Evolutionary conservation across 148 eudicot genomes (phyloP).

Genomic region (Cornus controversa): DNA sequence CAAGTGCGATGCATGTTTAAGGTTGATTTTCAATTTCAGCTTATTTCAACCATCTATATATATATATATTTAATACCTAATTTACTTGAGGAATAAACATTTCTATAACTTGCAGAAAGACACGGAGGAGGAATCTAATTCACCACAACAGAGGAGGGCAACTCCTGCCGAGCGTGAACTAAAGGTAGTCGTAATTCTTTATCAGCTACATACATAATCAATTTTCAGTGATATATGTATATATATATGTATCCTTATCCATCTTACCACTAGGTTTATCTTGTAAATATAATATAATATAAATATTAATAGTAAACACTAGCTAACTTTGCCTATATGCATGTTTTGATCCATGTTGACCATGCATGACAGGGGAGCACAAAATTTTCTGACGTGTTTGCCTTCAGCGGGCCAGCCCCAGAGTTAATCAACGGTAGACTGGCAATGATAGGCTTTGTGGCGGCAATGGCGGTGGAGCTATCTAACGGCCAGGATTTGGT

Average conservation of each 20-base stretch:
- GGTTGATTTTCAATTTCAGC: background rate
- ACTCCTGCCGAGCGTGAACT: slow-evolving; percentile 16
- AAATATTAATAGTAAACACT: background rate
- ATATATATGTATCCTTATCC: too few relatives aligned
- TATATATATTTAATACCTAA: too few relatives aligned
- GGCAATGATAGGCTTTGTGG: slow-evolving; percentile 83
- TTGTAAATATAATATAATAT: background rate
- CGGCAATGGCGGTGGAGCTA: slow-evolving; percentile 68
- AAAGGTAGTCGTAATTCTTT: slow-evolving; percentile 18
- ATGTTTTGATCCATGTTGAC: background rate
- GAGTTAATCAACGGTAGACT: slow-evolving; percentile 90
- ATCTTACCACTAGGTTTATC: too few relatives aligned
- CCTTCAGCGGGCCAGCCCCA: slow-evolving; percentile 85
- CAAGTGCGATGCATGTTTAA: slow-evolving; percentile 34
- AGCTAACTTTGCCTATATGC: background rate
- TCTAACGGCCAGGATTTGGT: slow-evolving; percentile 63
- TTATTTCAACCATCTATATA: background rate
- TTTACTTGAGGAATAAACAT: too few relatives aligned
- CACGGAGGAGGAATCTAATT: slow-evolving; percentile 11
- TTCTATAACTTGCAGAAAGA: background rate
- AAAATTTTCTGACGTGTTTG: slow-evolving; percentile 54
- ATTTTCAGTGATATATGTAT: too few relatives aligned
- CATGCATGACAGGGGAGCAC: slow-evolving; percentile 52
- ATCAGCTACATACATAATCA: too few relatives aligned
- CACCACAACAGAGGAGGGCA: background rate